Conservation (phyloP, 2,329 filamentous ascomycete genomes). For the Cladosporium sp. region DNA sequence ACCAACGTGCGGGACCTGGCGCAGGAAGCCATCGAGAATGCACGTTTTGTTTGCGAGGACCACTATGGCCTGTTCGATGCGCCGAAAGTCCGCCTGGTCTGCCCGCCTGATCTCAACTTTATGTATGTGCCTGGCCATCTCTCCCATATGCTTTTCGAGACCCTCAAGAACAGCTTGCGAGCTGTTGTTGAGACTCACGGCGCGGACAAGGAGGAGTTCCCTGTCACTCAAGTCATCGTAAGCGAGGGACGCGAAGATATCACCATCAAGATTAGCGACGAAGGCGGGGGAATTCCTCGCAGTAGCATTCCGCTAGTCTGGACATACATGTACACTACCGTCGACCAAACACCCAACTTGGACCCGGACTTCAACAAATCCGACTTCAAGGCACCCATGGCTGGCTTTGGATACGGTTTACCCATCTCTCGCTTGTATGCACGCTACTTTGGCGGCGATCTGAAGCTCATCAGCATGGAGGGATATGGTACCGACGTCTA, state of each 20-base stretch:
- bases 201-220: slow-evolving; percentile 92
- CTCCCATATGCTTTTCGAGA: slow-evolving; percentile 99
- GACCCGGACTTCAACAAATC: slow-evolving; percentile 98
- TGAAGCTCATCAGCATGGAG: slow-evolving; percentile 99
- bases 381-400: slow-evolving; percentile 99
- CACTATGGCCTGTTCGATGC: slow-evolving; percentile 97
- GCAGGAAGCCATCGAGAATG: slow-evolving; percentile 96
- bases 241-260: slow-evolving; percentile 98
- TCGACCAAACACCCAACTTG: slow-evolving; percentile 89
- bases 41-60: slow-evolving; percentile 97
- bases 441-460: slow-evolving; percentile 92
- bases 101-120: slow-evolving; percentile 90
- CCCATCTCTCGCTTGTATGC: slow-evolving; percentile 94
- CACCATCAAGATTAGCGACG: slow-evolving; percentile 96
- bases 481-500: slow-evolving; percentile 99
- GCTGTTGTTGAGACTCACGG: slow-evolving; percentile 96
- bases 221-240: slow-evolving; percentile 94
- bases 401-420: slow-evolving; percentile 95
- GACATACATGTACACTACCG: slow-evolving; percentile 99
- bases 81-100: slow-evolving; percentile 93
- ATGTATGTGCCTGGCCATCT: slow-evolving; percentile 99
- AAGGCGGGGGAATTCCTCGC: slow-evolving; percentile 91
- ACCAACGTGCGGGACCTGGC: slow-evolving; percentile 95
- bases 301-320: slow-evolving; percentile 96
- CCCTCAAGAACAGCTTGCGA: slow-evolving; percentile 94